Evolutionary conservation across 2,329 filamentous ascomycete genomes (phyloP).

Genomic region (Plectosphaerella sp.): DNA sequence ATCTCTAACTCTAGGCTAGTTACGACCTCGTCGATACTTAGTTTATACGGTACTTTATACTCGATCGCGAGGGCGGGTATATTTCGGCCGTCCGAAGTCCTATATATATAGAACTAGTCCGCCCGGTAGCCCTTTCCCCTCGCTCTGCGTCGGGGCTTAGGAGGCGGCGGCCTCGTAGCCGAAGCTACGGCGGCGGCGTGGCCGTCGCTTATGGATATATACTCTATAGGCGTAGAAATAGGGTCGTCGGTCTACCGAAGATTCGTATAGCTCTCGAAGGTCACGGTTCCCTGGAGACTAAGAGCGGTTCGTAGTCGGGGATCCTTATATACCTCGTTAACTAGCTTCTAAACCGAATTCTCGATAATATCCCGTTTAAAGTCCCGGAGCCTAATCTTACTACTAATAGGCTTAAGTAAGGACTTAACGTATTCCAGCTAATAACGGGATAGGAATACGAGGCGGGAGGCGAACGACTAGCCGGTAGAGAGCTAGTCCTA

Average conservation of each 20-base stretch:
- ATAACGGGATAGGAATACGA: slow-evolving; percentile 23
- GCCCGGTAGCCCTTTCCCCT: slow-evolving; percentile 21
- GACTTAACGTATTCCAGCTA: slow-evolving; percentile 27
- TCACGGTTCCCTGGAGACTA: slow-evolving; percentile 24
- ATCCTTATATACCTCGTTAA: slow-evolving; percentile 22
- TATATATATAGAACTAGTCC: slow-evolving; percentile 21
- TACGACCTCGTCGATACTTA: slow-evolving; percentile 24
- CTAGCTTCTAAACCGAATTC: slow-evolving; percentile 26
- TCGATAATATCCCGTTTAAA: slow-evolving; percentile 29
- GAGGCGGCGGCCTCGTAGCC: slow-evolving; percentile 5
- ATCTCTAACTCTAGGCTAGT: slow-evolving; percentile 28
- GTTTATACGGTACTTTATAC: slow-evolving; percentile 33
- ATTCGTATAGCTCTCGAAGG: slow-evolving; percentile 32
- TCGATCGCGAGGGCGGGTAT: slow-evolving; percentile 26
- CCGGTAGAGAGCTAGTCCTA: slow-evolving; percentile 19
- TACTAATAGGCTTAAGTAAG: slow-evolving; percentile 25
- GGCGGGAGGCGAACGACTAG: slow-evolving; percentile 19
- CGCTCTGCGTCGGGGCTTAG: slow-evolving; percentile 12
- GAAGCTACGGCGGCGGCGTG: slow-evolving; percentile 6
- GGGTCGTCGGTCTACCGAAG: slow-evolving; percentile 17
- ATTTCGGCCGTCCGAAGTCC: slow-evolving; percentile 4
- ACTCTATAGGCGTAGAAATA: slow-evolving; percentile 18
- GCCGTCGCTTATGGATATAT: slow-evolving; percentile 13
- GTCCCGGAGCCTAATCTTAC: slow-evolving; percentile 26
- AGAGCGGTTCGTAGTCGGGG: slow-evolving; percentile 20